These are phyloP conservation scores for Hawksworthiomyces lignivorus DNA, from an alignment of 2,329 filamentous ascomycete species.

Conservation along the genomic window DNA sequence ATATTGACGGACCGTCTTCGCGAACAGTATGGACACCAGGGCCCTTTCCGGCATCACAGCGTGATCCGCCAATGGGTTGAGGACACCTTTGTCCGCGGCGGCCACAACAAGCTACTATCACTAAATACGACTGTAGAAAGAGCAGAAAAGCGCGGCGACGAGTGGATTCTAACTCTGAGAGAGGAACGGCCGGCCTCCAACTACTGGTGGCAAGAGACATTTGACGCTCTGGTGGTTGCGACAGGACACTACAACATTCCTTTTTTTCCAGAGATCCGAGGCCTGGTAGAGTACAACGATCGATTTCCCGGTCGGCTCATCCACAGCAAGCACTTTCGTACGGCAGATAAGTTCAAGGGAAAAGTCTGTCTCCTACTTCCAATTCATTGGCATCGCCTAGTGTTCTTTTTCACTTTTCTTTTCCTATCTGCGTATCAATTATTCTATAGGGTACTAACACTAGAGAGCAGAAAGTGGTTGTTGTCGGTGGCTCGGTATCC, in stretches of 20 bases:
- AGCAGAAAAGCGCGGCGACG: conserved; percentile 37
- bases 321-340: conserved; percentile 48
- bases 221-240: conserved; percentile 61
- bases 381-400: conserved; percentile 7
- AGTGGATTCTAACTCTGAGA: conserved; percentile 47
- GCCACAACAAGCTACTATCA: conserved; percentile 31
- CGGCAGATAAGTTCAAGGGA: conserved; percentile 33
- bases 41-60: conserved; percentile 54
- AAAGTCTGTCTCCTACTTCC: conserved; percentile 38
- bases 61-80: conserved; percentile 49
- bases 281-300: conserved; percentile 39
- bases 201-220: conserved; percentile 51
- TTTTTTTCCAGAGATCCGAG: conserved; percentile 38
- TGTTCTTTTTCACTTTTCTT: too few relatives aligned
- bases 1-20: conserved; percentile 19
- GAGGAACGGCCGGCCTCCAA: conserved; percentile 26
- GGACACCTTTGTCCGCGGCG: conserved; percentile 31
- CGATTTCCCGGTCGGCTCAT: conserved; percentile 40
- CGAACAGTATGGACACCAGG: conserved; percentile 44
- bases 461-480: conserved; percentile 44
- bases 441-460: too few relatives aligned
- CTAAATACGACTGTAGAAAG: conserved; percentile 56
- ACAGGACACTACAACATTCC: conserved; percentile 61
- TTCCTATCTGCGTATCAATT: too few relatives aligned
- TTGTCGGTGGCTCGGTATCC: conserved; percentile 58